A percentile compares a stretch with the other conserved stretches of the same genome.
phyloP scores from a whole-genome alignment of 768 basidiomycete species.

The Leccinum arenicola region DNA sequence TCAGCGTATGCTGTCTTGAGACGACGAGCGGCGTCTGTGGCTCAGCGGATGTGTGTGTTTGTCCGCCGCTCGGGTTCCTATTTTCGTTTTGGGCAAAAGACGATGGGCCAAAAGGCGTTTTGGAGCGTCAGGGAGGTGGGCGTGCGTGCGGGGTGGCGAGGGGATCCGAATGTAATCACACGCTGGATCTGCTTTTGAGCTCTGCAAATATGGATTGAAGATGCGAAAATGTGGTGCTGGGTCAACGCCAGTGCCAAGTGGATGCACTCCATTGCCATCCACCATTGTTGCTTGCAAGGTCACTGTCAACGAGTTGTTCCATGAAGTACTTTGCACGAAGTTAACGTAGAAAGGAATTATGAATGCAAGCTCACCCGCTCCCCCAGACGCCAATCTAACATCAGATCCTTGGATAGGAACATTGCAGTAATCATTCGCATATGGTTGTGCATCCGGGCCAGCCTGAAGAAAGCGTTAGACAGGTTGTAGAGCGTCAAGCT shows the following conservation, averaged over 20 bases:
- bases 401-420: conserved; percentile 77
- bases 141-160: too few relatives aligned
- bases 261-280: conserved; percentile 88
- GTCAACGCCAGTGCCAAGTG: conserved; percentile 66
- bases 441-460: conserved; percentile 75
- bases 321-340: conserved; percentile 67
- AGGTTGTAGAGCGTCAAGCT: background rate
- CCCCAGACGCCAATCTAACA: conserved; percentile 90
- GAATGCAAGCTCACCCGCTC: conserved; percentile 50
- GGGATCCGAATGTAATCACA: conserved; percentile 77
- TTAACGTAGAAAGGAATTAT: background rate
- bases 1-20: too few relatives aligned
- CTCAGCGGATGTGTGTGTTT: too few relatives aligned
- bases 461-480: conserved; percentile 29
- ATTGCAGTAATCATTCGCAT: conserved; percentile 79
- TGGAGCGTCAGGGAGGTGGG: too few relatives aligned
- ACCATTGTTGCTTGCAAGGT: conserved; percentile 86
- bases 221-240: conserved; percentile 90
- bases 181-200: conserved; percentile 78
- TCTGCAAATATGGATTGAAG: conserved; percentile 82
- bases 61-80: too few relatives aligned
- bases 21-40: too few relatives aligned
- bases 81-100: too few relatives aligned
- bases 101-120: too few relatives aligned
- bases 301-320: conserved; percentile 85